Base-by-base conservation (phyloP, 116 monocot genomes). In the Trichopus zeylanicus region DNA sequence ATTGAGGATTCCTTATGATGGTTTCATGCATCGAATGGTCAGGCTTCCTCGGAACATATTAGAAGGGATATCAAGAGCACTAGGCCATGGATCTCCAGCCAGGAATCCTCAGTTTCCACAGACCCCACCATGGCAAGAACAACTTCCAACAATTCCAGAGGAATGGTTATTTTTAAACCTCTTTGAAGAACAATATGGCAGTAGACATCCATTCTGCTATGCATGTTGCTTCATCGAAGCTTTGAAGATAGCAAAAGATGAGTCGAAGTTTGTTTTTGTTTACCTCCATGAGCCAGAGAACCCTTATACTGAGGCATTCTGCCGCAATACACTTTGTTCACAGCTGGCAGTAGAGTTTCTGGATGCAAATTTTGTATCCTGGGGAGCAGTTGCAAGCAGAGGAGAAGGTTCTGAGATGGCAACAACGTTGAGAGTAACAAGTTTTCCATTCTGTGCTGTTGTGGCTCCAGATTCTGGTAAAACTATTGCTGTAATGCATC, bases 321-420 rank as follows among this genome's bases (percentile, higher is more conserved):
- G 80, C 58, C 30, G 30, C 24, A 29, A 51, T 21, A 64, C 73
- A 8, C 71, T 82, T 9, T 70, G 82, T 31, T 66, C 77, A 5
- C 66, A 70, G 46, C 52, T 70, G 57, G 77, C 46, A 25, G 64
- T 66, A 51, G 61, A 82, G 60, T 82, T 82, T 65, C 58, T 77
- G 9, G 71, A 77, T 56, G 61, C 61, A 30, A 82, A 82, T 48
- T 77, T 77, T 37, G 70, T 82, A n/a, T 77, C 69, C 7, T 82
- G 81, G 81, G 72, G 77, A 24, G 72, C 61, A 8, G 28, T 64
- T 32, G 60, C 51, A 11, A 38, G 26, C 32, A 51, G 59, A 26
- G n/a, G n/a, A n/a, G 83, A 78, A 53, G 84, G 76, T 16, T 25
- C 21, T 26, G 42, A 62, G 47, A 56, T 73, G 56, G 62, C 70